A percentile compares a stretch with the other conserved stretches of the same genome.
These are phyloP conservation scores for Vitis cinerea DNA, from an alignment of 164 flowering plant species.

Conservation along the genomic window DNA sequence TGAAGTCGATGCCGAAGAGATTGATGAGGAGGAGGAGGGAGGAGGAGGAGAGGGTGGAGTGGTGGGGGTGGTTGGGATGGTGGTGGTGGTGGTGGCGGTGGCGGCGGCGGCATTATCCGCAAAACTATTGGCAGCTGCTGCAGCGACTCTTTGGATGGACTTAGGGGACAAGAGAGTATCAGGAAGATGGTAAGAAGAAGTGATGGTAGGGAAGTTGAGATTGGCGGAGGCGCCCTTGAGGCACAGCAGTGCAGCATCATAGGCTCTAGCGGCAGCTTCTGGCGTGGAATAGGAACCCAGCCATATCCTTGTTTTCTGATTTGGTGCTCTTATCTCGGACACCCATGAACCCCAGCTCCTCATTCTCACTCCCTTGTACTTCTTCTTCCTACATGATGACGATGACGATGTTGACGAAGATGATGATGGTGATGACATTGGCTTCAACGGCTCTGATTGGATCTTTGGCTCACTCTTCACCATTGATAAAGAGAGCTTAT, in stretches of 20 bases:
- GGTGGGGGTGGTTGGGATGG: slow-evolving; percentile 13
- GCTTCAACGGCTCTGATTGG: slow-evolving; percentile 24
- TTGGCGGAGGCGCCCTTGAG: slow-evolving; percentile 84
- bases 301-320: slow-evolving; percentile 92
- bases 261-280: slow-evolving; percentile 96
- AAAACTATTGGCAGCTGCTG: slow-evolving; percentile 58
- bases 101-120: slow-evolving; percentile 6
- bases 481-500: slow-evolving; percentile 20
- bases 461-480: slow-evolving; percentile 46
- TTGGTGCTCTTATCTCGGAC: slow-evolving; percentile 89
- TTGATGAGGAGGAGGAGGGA: slow-evolving; percentile 21
- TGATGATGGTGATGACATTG: slow-evolving; percentile 24
- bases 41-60: slow-evolving; percentile 11
- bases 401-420: slow-evolving; percentile 10
- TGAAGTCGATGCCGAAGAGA: slow-evolving; percentile 28
- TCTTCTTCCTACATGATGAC: slow-evolving; percentile 31
- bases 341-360: slow-evolving; percentile 99
- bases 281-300: slow-evolving; percentile 88
- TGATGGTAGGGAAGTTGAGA: slow-evolving; percentile 69
- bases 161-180: slow-evolving; percentile 67
- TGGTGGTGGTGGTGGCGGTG: slow-evolving; percentile 10
- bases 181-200: slow-evolving; percentile 18
- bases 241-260: slow-evolving; percentile 92
- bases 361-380: slow-evolving; percentile 95
- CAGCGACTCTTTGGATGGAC: slow-evolving; percentile 82